Percentiles rank a stretch among this genome's conserved stretches.
Evolutionary conservation across 352 stramenopile genomes (phyloP).

Genomic region (Phytophthora tubulina): DNA sequence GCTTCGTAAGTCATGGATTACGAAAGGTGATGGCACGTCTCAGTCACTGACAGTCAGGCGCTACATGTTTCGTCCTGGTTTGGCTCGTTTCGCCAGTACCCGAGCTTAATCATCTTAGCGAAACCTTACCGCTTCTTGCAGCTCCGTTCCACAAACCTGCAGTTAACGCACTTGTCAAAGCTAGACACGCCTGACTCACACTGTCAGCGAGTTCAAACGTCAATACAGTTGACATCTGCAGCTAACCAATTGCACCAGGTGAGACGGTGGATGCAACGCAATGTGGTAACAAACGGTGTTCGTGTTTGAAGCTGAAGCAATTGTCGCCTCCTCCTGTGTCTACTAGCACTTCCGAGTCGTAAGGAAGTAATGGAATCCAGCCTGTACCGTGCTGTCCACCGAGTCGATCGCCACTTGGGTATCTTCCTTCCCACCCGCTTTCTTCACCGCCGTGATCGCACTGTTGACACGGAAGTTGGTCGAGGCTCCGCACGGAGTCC

Average conservation of each 20-base stretch:
- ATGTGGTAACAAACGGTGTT: constrained; percentile 14
- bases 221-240: no score
- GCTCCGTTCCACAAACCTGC: background rate
- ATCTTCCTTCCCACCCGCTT: constrained; percentile 34
- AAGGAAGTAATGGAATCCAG: constrained; percentile 62
- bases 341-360: constrained; percentile 38
- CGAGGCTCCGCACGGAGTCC: constrained; percentile 56
- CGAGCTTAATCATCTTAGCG: background rate
- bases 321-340: background rate
- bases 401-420: constrained; percentile 65
- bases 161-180: constrained; percentile 2
- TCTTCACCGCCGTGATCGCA: constrained; percentile 53
- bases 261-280: constrained; percentile 19
- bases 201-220: background rate
- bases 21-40: background rate
- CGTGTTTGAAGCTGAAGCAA: constrained; percentile 7
- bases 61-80: background rate
- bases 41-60: constrained; percentile 2
- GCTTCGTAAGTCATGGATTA: background rate
- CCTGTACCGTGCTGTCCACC: constrained; percentile 58
- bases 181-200: background rate
- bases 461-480: constrained; percentile 68
- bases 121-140: constrained; percentile 5
- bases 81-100: constrained; percentile 17
- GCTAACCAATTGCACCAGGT: no score